A percentile compares a stretch with the other conserved stretches of the same genome.
Evolutionary conservation across 495 filamentous ascomycete species (phyloP).

Genomic region (Evansstolkia leycettana): DNA sequence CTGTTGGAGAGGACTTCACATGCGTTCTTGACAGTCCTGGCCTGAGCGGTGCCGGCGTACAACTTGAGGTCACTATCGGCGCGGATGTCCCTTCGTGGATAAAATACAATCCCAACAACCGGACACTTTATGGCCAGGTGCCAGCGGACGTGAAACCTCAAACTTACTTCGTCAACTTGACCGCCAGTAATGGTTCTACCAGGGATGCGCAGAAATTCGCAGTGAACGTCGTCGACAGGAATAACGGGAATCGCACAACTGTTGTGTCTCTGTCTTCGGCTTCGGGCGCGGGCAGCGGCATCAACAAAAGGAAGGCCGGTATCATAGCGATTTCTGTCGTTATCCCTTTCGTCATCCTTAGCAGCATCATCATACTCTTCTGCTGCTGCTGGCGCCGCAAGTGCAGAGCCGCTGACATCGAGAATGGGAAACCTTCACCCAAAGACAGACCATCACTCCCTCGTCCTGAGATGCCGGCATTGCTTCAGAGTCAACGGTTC

Average conservation of each 20-base stretch:
- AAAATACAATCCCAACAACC: slow-evolving; percentile 42
- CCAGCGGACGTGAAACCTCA: slow-evolving; percentile 34
- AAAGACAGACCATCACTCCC: slow-evolving; percentile 14
- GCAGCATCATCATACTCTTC: slow-evolving; percentile 25
- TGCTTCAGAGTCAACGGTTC: slow-evolving; percentile 19
- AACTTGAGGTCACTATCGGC: slow-evolving; percentile 41
- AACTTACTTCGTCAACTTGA: slow-evolving; percentile 36
- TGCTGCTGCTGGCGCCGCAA: slow-evolving; percentile 30
- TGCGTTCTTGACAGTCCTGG: slow-evolving; percentile 49
- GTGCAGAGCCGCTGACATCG: slow-evolving; percentile 11
- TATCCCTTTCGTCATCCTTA: slow-evolving; percentile 24
- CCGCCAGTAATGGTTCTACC: slow-evolving; percentile 32
- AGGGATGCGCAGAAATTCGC: slow-evolving; percentile 36
- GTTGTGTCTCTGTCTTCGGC: slow-evolving; percentile 13
- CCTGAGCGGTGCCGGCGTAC: slow-evolving; percentile 35
- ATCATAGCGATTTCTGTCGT: slow-evolving; percentile 34
- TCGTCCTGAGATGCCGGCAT: slow-evolving; percentile 12
- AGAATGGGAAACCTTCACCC: slow-evolving; percentile 12
- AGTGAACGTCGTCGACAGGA: slow-evolving; percentile 27
- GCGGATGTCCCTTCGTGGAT: slow-evolving; percentile 50
- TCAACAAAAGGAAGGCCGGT: slow-evolving; percentile 21
- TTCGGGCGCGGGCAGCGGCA: slow-evolving; percentile 4
- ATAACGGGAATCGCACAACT: slow-evolving; percentile 10
- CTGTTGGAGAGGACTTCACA: slow-evolving; percentile 49
- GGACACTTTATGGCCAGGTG: slow-evolving; percentile 49